phyloP scores from a whole-genome alignment of 2,329 filamentous ascomycete genomes.

The Cadophora malorum region DNA sequence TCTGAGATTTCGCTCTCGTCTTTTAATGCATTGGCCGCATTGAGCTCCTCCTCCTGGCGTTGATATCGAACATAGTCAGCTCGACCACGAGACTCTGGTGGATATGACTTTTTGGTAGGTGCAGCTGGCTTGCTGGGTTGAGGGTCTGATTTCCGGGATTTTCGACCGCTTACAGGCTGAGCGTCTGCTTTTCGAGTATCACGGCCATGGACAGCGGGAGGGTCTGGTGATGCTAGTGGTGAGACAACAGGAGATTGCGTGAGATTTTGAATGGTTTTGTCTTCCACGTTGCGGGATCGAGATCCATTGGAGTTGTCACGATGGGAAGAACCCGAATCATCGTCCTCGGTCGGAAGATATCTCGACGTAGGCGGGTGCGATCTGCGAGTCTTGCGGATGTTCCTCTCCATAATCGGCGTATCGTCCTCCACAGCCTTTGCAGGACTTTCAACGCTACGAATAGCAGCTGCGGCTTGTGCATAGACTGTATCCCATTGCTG shows the following conservation, averaged over 20 bases:
- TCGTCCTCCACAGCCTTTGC: slow-evolving; percentile 17
- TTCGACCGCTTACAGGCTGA: neutral
- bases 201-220: neutral
- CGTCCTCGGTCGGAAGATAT: slow-evolving; percentile 24
- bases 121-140: neutral
- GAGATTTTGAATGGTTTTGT: slow-evolving; percentile 5
- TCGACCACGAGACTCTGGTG: slow-evolving; percentile 17
- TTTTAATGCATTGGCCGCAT: slow-evolving; percentile 22
- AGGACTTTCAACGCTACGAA: slow-evolving; percentile 11
- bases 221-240: neutral
- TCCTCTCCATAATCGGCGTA: slow-evolving; percentile 32
- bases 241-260: slow-evolving; percentile 14
- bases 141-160: neutral
- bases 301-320: slow-evolving; percentile 25
- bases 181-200: neutral
- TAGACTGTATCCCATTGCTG: slow-evolving; percentile 33
- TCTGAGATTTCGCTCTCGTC: slow-evolving; percentile 25
- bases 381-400: slow-evolving; percentile 28
- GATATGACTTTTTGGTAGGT: slow-evolving; percentile 13
- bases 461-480: slow-evolving; percentile 20
- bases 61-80: slow-evolving; percentile 29
- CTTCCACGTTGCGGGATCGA: slow-evolving; percentile 1
- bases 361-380: slow-evolving; percentile 29
- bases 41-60: slow-evolving; percentile 28
- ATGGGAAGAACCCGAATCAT: slow-evolving; percentile 21